Percentiles rank a stretch among this genome's conserved stretches.
Conservation (phyloP, 129 eudicot species). For the Silybum marianum region DNA sequence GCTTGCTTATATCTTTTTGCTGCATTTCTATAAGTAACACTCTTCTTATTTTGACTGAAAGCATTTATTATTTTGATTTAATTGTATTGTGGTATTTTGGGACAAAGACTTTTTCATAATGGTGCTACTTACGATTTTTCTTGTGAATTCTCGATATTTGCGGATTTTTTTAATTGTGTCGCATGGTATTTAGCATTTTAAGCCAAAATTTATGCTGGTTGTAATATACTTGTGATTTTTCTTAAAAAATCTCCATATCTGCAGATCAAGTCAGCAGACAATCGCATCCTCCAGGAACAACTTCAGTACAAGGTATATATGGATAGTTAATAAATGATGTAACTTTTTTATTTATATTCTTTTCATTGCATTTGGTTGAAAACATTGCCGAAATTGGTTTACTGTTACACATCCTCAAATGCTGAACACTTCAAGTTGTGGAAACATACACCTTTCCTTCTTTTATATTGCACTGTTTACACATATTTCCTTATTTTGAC, state of each 20-base stretch:
- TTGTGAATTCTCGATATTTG: conserved; percentile 2
- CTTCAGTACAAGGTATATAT: conserved; percentile 80
- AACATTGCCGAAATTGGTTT: conserved; percentile 4
- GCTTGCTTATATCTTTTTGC: not conserved
- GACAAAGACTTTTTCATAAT: not conserved
- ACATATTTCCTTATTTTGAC: conserved; percentile 9
- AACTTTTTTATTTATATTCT: not conserved
- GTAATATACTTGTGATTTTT: not conserved
- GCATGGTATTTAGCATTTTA: conserved; percentile 1
- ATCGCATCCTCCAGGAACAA: conserved; percentile 92
- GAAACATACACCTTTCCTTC: not conserved
- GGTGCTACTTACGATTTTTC: not conserved
- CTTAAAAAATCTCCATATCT: conserved; percentile 6
- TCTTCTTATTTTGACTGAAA: not conserved
- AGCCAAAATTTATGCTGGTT: not conserved
- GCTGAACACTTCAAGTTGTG: not conserved
- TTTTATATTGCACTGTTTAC: not conserved
- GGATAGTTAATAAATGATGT: not conserved
- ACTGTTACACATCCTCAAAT: conserved; percentile 4
- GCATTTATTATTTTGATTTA: conserved; percentile 2
- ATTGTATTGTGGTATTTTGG: conserved; percentile 7
- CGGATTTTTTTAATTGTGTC: conserved; percentile 39
- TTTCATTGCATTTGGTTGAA: not conserved
- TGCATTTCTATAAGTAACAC: conserved; percentile 2
- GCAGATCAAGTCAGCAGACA: conserved; percentile 93